phyloP scores from a whole-genome alignment of 306 rosid species.

The Gynostemma pentaphyllum region DNA sequence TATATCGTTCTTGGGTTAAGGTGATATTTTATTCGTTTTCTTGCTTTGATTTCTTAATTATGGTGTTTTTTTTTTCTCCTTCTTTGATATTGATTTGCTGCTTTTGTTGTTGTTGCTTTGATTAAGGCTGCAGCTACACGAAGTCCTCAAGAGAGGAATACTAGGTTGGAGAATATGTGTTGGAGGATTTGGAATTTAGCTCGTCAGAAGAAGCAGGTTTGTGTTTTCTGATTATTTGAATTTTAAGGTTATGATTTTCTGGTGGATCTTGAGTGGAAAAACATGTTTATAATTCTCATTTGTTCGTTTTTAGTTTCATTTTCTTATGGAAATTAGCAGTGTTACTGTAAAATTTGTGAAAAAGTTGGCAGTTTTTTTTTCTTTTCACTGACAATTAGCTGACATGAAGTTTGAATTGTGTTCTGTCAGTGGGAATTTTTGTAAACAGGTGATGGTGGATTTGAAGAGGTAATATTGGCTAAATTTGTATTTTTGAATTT shows the following conservation, averaged over 20 bases:
- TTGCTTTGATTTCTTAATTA: not conserved
- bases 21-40: constrained; percentile 14
- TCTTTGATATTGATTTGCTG: not conserved
- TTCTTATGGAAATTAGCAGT: not conserved
- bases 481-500: not conserved
- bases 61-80: not conserved
- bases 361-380: not conserved
- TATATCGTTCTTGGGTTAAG: constrained; percentile 93
- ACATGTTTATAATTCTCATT: not conserved
- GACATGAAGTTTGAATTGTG: not conserved
- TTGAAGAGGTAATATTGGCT: not conserved
- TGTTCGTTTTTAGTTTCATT: not conserved
- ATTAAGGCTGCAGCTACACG: constrained; percentile 80
- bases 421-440: not conserved
- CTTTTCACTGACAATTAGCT: no score
- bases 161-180: constrained; percentile 93
- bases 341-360: not conserved
- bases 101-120: not conserved
- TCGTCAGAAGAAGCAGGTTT: constrained; percentile 95
- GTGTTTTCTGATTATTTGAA: not conserved
- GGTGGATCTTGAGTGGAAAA: no score
- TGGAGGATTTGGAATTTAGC: constrained; percentile 99
- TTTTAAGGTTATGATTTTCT: no score
- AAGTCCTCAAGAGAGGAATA: constrained; percentile 96
- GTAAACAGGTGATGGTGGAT: not conserved